phyloP scores from a whole-genome alignment of 495 filamentous ascomycete genomes.

The Chaetomidium leptoderma region DNA sequence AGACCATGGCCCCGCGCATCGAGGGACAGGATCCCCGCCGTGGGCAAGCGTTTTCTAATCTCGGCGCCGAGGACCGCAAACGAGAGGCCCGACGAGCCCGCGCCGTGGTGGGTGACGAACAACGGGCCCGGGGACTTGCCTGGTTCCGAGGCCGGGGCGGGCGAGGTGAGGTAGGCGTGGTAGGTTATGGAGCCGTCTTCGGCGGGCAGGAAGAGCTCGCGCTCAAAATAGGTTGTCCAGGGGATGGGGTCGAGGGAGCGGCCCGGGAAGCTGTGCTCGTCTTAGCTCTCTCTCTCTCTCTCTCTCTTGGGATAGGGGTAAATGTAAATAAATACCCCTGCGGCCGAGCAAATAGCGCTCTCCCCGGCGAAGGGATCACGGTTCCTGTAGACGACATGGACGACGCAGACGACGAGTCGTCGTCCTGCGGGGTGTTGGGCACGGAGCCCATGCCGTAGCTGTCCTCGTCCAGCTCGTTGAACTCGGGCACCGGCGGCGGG shows the following conservation, averaged over 20 bases:
- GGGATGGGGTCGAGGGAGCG: slow-evolving; percentile 54
- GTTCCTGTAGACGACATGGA: slow-evolving; percentile 87
- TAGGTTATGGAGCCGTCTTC: slow-evolving; percentile 46
- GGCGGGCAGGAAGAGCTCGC: slow-evolving; percentile 67
- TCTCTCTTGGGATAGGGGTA: background rate
- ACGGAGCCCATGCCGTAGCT: slow-evolving; percentile 34
- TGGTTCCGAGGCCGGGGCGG: slow-evolving; percentile 30
- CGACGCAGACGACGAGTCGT: slow-evolving; percentile 69
- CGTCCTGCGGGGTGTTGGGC: slow-evolving; percentile 50
- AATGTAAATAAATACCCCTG: slow-evolving; percentile 45
- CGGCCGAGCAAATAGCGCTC: slow-evolving; percentile 67
- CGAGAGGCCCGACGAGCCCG: slow-evolving; percentile 53
- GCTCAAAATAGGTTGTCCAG: slow-evolving; percentile 87
- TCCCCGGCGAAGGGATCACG: slow-evolving; percentile 71
- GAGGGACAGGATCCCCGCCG: slow-evolving; percentile 75
- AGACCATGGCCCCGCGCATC: slow-evolving; percentile 87
- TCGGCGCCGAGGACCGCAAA: slow-evolving; percentile 63
- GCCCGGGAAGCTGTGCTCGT: slow-evolving; percentile 31
- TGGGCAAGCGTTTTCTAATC: slow-evolving; percentile 70
- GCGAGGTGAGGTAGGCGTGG: slow-evolving; percentile 81
- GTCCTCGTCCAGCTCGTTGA: slow-evolving; percentile 53
- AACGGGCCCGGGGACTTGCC: slow-evolving; percentile 56
- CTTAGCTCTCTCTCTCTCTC: slow-evolving; percentile 22
- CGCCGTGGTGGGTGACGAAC: slow-evolving; percentile 49
- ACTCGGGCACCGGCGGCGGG: slow-evolving; percentile 37